Evolutionary conservation across 2,329 filamentous ascomycete species (phyloP).

Genomic region (Neofusicoccum sp.): DNA sequence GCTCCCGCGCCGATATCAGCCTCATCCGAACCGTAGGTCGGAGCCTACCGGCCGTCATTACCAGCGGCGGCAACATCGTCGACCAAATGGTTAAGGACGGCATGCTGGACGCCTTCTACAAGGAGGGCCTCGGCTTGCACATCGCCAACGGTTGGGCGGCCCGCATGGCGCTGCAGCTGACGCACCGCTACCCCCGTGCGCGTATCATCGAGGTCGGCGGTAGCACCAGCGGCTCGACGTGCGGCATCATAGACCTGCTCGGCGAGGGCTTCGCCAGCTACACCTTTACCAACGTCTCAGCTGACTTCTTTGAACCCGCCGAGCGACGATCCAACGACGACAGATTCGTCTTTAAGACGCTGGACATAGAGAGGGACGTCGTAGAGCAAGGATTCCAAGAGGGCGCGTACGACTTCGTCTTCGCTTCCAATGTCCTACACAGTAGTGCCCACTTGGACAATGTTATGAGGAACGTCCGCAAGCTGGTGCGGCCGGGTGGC

Average conservation of each 20-base stretch:
- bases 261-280: slow-evolving; percentile 20
- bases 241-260: slow-evolving; percentile 3
- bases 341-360: slow-evolving; percentile 20
- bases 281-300: slow-evolving; percentile 26
- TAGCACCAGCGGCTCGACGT: slow-evolving; percentile 23
- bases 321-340: slow-evolving; percentile 7
- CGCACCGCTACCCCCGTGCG: background rate
- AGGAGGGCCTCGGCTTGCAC: background rate
- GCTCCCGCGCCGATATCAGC: background rate
- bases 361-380: slow-evolving; percentile 5
- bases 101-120: background rate
- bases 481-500: background rate
- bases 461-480: slow-evolving; percentile 14
- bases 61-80: background rate
- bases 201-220: slow-evolving; percentile 23
- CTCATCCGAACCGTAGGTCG: background rate
- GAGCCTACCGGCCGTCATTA: background rate
- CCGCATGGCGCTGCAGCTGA: background rate
- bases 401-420: slow-evolving; percentile 25
- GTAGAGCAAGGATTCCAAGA: slow-evolving; percentile 22
- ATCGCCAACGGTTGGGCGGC: background rate
- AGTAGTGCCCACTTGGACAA: slow-evolving; percentile 20
- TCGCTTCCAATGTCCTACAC: slow-evolving; percentile 26
- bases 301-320: slow-evolving; percentile 19
- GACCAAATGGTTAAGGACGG: background rate